These are phyloP conservation scores for Alternaria incomplexa DNA, from an alignment of 2,329 filamentous ascomycete species.

Conservation along the genomic window DNA sequence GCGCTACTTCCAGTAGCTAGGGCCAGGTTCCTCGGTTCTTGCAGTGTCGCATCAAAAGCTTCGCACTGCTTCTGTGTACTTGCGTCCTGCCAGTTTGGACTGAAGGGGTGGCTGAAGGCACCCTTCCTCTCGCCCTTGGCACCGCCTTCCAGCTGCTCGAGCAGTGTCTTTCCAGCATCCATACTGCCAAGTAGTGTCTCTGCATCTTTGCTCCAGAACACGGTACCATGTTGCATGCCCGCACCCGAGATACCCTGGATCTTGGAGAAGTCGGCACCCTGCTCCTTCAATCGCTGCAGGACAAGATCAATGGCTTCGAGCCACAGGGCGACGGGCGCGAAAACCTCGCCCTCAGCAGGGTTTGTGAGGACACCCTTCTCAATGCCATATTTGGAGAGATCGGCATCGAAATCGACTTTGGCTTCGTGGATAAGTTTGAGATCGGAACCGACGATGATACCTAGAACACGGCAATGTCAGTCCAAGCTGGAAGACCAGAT, in stretches of 20 bases:
- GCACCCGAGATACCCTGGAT: slow-evolving; percentile 87
- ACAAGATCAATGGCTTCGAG: slow-evolving; percentile 91
- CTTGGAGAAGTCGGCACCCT: slow-evolving; percentile 73
- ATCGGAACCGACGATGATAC: slow-evolving; percentile 81
- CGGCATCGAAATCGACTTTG: slow-evolving; percentile 93
- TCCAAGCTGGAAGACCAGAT: slow-evolving; percentile 6
- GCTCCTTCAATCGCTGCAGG: slow-evolving; percentile 71
- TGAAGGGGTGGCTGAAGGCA: slow-evolving; percentile 83
- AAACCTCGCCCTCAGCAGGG: slow-evolving; percentile 84
- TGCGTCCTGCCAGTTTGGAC: slow-evolving; percentile 97
- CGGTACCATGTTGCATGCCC: slow-evolving; percentile 96
- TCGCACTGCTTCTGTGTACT: slow-evolving; percentile 94
- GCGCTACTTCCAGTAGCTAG: slow-evolving; percentile 87
- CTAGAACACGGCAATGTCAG: slow-evolving; percentile 52
- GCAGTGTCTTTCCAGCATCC: slow-evolving; percentile 65
- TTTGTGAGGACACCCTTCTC: slow-evolving; percentile 88
- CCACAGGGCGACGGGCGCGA: slow-evolving; percentile 92
- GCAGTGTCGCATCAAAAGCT: slow-evolving; percentile 77
- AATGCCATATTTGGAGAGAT: slow-evolving; percentile 73
- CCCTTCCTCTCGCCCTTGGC: slow-evolving; percentile 50
- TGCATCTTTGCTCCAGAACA: slow-evolving; percentile 83
- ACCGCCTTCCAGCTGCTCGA: slow-evolving; percentile 69
- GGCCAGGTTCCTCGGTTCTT: slow-evolving; percentile 71
- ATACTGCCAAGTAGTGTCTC: slow-evolving; percentile 68
- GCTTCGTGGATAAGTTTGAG: slow-evolving; percentile 82